A percentile compares a stretch with the other conserved stretches of the same genome.
Conservation (phyloP, 2,329 filamentous ascomycete genomes). For the Ophiostoma perfectum region DNA sequence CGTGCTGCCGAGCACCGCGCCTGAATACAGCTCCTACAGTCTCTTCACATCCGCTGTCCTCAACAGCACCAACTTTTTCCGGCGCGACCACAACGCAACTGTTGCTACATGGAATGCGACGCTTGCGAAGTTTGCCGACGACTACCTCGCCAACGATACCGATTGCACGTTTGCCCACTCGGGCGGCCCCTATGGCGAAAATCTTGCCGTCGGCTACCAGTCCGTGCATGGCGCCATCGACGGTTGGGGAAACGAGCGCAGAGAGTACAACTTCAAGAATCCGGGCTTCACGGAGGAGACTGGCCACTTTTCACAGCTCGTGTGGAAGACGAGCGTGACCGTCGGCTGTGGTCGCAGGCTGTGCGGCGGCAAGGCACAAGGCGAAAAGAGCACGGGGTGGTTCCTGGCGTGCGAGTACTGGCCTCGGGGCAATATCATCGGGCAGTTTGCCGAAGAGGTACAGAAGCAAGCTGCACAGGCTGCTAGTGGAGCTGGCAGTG, state of each 20-base stretch:
- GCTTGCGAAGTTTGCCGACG: slow-evolving; percentile 49
- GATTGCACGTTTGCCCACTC: slow-evolving; percentile 50
- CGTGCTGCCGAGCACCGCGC: slow-evolving; percentile 35
- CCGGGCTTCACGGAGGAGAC: slow-evolving; percentile 55
- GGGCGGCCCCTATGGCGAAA: slow-evolving; percentile 65
- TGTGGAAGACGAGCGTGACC: slow-evolving; percentile 59
- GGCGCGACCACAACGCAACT: slow-evolving; percentile 55
- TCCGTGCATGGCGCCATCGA: slow-evolving; percentile 54
- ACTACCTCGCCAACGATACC: slow-evolving; percentile 41
- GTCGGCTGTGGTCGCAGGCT: slow-evolving; percentile 50
- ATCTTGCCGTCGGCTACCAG: slow-evolving; percentile 62
- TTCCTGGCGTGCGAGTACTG: slow-evolving; percentile 67
- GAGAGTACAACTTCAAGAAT: slow-evolving; percentile 52
- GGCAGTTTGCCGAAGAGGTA: slow-evolving; percentile 46
- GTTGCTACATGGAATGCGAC: slow-evolving; percentile 60
- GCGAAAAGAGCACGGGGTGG: slow-evolving; percentile 44
- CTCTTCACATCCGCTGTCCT: slow-evolving; percentile 53
- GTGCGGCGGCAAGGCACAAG: slow-evolving; percentile 33
- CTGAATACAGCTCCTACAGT: slow-evolving; percentile 34
- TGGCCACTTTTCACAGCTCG: slow-evolving; percentile 68
- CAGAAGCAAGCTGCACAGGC: slow-evolving; percentile 28
- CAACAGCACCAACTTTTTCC: slow-evolving; percentile 61
- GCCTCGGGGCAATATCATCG: slow-evolving; percentile 59
- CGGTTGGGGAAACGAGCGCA: slow-evolving; percentile 59
- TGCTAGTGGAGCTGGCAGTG: not conserved